These are phyloP conservation scores for Dictyostelium citrinum DNA, from an alignment of 78 protist genomes.

Conservation along the genomic window DNA sequence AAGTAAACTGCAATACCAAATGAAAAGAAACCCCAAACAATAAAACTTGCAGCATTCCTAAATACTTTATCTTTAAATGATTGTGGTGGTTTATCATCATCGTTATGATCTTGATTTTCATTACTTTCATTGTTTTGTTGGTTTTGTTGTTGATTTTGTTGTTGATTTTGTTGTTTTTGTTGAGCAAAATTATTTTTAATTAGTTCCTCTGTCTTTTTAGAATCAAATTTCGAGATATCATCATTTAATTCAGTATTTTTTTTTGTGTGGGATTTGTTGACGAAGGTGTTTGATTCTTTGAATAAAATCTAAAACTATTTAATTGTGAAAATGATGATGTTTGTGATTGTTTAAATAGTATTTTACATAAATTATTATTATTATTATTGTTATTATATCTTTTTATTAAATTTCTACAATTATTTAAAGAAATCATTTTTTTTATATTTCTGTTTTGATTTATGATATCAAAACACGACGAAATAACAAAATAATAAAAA, in stretches of 20 bases:
- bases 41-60: constrained; percentile 27
- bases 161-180: background rate
- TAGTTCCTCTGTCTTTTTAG: background rate
- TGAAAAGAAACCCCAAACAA: constrained; percentile 49
- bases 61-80: background rate
- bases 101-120: background rate
- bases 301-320: background rate
- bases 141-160: background rate
- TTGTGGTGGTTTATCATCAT: background rate
- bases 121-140: background rate
- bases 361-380: background rate
- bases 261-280: background rate
- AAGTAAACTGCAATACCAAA: constrained; percentile 41
- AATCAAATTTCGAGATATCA: background rate
- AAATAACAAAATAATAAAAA: background rate
- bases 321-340: background rate
- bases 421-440: background rate
- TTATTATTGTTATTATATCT: background rate
- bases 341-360: background rate
- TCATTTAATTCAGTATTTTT: background rate
- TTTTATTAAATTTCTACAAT: background rate
- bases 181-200: background rate
- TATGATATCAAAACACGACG: background rate
- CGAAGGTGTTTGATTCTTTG: background rate
- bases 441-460: background rate